A percentile compares a stretch with the other conserved stretches of the same genome.
Evolutionary conservation across 768 basidiomycete genomes (phyloP).

Genomic region (Kwoniella dejecticola): DNA sequence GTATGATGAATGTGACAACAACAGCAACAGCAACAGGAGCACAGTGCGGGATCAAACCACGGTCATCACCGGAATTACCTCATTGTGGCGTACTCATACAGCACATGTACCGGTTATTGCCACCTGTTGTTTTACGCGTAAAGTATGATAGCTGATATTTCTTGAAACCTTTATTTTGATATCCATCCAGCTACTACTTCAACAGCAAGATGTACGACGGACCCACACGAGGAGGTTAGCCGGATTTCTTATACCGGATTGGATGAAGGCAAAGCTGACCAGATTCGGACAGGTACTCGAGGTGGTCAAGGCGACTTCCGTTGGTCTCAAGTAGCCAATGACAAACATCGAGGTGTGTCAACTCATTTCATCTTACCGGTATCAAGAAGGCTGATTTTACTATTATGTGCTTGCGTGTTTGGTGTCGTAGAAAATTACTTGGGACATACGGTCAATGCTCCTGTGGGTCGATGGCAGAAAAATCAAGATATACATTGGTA

Average conservation of each 20-base stretch:
- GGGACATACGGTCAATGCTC: slow-evolving; percentile 91
- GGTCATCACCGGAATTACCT: slow-evolving; percentile 15
- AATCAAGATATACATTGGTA: slow-evolving; percentile 98
- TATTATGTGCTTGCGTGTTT: neutral
- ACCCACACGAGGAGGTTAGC: slow-evolving; percentile 44
- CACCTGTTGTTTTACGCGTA: neutral
- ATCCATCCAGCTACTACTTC: neutral
- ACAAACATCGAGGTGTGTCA: slow-evolving; percentile 48
- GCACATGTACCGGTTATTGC: neutral
- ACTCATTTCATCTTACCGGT: neutral
- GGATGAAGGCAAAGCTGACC: slow-evolving; percentile 6
- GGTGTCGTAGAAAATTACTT: slow-evolving; percentile 73
- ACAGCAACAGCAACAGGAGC: slow-evolving; percentile 1
- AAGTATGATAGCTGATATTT: no score
- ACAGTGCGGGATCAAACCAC: slow-evolving; percentile 17
- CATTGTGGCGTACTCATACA: neutral
- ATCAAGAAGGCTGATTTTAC: neutral
- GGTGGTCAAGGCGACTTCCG: slow-evolving; percentile 53
- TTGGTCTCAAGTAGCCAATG: slow-evolving; percentile 47
- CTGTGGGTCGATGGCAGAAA: slow-evolving; percentile 95
- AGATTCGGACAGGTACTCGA: slow-evolving; percentile 41
- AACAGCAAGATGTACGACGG: slow-evolving; percentile 44
- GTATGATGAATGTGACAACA: neutral
- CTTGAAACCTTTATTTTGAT: neutral
- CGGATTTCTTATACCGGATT: neutral